A percentile compares a stretch with the other conserved stretches of the same genome.
These are phyloP conservation scores for Misopates orontium DNA, from an alignment of 257 asterid species.

Conservation along the genomic window DNA sequence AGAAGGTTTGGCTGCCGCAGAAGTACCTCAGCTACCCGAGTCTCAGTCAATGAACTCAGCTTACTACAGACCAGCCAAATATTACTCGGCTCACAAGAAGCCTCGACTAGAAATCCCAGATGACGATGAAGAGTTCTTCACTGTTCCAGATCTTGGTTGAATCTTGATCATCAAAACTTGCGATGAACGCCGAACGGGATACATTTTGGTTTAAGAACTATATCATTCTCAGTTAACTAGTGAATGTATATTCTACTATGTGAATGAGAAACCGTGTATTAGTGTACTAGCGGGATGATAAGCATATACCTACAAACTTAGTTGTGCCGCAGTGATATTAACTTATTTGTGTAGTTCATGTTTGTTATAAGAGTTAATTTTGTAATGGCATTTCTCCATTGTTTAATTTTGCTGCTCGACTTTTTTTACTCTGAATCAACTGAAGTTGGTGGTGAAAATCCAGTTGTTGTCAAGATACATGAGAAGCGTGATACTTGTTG, in stretches of 20 bases:
- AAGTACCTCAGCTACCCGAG: conserved; percentile 78
- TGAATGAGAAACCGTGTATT: conserved; percentile 9
- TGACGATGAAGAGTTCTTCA: conserved; percentile 76
- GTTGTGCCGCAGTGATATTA: not conserved
- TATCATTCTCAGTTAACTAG: conserved; percentile 9
- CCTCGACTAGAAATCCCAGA: conserved; percentile 60
- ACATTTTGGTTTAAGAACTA: not conserved
- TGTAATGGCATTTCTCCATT: not conserved
- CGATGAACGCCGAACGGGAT: not conserved
- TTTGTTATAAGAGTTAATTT: conserved; percentile 12
- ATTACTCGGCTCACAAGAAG: conserved; percentile 61
- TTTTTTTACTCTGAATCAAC: not conserved
- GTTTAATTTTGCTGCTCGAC: not conserved
- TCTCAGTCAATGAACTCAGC: conserved; percentile 42
- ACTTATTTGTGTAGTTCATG: not conserved
- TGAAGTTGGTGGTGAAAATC: too few relatives aligned
- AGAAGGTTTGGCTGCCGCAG: conserved; percentile 62
- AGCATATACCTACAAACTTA: not conserved
- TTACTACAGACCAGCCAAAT: conserved; percentile 40
- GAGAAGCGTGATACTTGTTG: too few relatives aligned
- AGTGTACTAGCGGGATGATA: conserved; percentile 7
- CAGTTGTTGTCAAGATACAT: too few relatives aligned
- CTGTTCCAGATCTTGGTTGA: conserved; percentile 95
- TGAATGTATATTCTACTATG: conserved; percentile 22
- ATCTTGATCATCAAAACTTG: conserved; percentile 5